These are phyloP conservation scores for Capronia americana DNA, from an alignment of 2,329 filamentous ascomycete species.

Conservation along the genomic window DNA sequence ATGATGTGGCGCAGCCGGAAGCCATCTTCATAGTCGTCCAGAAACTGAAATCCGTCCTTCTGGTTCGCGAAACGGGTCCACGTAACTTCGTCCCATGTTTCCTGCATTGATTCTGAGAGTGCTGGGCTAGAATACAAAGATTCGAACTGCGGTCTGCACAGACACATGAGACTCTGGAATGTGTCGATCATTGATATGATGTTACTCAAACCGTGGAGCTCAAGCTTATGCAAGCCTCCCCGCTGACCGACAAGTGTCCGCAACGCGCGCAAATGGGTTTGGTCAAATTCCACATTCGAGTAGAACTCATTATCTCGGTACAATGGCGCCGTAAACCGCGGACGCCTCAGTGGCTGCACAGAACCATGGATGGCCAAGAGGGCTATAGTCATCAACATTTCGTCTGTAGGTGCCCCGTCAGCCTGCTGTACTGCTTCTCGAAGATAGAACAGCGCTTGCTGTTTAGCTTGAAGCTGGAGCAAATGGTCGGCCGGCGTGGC, in stretches of 20 bases:
- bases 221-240: slow-evolving; percentile 2
- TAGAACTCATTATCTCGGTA: slow-evolving; percentile 22
- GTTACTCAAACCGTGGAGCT: slow-evolving; percentile 13
- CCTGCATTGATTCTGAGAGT: slow-evolving; percentile 3
- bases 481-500: neutral
- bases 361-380: slow-evolving; percentile 19
- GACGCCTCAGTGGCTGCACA: neutral
- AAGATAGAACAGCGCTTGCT: slow-evolving; percentile 12
- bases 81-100: slow-evolving; percentile 13
- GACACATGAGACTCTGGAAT: slow-evolving; percentile 11
- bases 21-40: slow-evolving; percentile 2
- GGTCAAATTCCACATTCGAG: slow-evolving; percentile 15
- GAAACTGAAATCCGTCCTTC: slow-evolving; percentile 12
- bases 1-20: slow-evolving; percentile 6
- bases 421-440: slow-evolving; percentile 11
- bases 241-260: slow-evolving; percentile 11
- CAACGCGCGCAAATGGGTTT: slow-evolving; percentile 11
- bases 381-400: slow-evolving; percentile 17
- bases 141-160: slow-evolving; percentile 7
- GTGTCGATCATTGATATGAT: slow-evolving; percentile 21
- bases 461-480: slow-evolving; percentile 17
- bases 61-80: slow-evolving; percentile 4
- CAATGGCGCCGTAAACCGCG: slow-evolving; percentile 14
- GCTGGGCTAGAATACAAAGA: neutral
- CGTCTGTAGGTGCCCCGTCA: slow-evolving; percentile 1